Percentiles rank a stretch among this genome's conserved stretches.
phyloP scores from a whole-genome alignment of 1,284 basidiomycete species.

The Tilletia indica region DNA sequence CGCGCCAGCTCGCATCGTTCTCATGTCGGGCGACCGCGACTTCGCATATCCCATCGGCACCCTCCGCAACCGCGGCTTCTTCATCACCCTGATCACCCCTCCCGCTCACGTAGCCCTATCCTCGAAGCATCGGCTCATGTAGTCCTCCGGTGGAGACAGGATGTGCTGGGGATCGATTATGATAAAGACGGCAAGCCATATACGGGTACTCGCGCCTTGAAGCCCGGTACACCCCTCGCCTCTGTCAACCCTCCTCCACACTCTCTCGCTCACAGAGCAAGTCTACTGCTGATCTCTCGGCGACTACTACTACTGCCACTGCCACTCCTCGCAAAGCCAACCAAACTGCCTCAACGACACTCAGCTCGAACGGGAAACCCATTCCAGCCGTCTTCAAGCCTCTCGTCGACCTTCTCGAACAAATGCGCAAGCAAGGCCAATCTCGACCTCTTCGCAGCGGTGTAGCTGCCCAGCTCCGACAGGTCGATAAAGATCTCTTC shows the following conservation, averaged over 20 bases:
- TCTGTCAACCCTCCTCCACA: constrained; percentile 16
- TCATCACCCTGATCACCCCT: constrained; percentile 42
- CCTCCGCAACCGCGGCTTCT: constrained; percentile 44
- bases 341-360: neutral
- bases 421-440: constrained; percentile 38
- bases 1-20: constrained; percentile 42
- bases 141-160: constrained; percentile 47
- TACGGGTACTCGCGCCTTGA: constrained; percentile 20
- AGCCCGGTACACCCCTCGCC: constrained; percentile 14
- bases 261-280: constrained; percentile 21
- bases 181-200: constrained; percentile 38
- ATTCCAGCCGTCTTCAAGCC: constrained; percentile 33
- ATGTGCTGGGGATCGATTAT: constrained; percentile 41
- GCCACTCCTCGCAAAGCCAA: neutral
- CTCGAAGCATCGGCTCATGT: constrained; percentile 44
- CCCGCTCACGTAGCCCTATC: constrained; percentile 45
- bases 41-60: constrained; percentile 48
- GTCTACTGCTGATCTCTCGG: neutral
- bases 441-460: constrained; percentile 34
- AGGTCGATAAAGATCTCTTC: constrained; percentile 34
- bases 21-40: constrained; percentile 49
- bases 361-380: neutral
- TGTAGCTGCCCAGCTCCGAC: constrained; percentile 33
- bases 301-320: neutral
- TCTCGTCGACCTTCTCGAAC: constrained; percentile 36